A percentile compares a stretch with the other conserved stretches of the same genome.
Conservation (phyloP, 208 protist species). For the Crithidia brevicula region DNA sequence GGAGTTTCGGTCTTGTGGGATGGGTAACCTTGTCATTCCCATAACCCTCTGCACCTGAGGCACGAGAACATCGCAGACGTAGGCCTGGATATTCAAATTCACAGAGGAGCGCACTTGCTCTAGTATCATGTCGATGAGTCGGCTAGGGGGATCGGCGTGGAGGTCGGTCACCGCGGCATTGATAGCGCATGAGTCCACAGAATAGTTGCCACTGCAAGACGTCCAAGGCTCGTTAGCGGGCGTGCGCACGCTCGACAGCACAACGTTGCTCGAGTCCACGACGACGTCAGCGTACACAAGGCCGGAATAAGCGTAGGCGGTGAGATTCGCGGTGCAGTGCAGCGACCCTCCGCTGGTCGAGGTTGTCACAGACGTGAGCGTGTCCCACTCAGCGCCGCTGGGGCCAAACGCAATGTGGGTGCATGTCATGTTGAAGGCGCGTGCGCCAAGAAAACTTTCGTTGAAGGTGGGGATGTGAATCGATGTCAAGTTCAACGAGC, state of each 20-base stretch:
- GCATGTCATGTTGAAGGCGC: conserved; percentile 51
- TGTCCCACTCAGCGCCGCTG: not conserved
- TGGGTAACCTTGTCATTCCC: not conserved
- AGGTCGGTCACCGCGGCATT: conserved; percentile 7
- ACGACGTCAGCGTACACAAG: conserved; percentile 11
- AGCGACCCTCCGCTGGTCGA: conserved; percentile 21
- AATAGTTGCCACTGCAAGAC: conserved; percentile 4
- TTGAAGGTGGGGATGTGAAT: conserved; percentile 34
- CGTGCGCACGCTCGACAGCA: too few relatives aligned
- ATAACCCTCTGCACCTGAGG: conserved; percentile 12
- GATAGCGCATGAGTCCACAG: conserved; percentile 21
- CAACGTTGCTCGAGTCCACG: conserved; percentile 10
- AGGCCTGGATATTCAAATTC: not conserved
- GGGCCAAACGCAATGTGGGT: conserved; percentile 13
- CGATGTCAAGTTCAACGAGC: conserved; percentile 28
- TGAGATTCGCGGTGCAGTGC: conserved; percentile 26
- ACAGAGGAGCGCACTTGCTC: not conserved
- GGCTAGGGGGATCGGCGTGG: conserved; percentile 14
- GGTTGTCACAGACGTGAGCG: not conserved
- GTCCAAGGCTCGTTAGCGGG: too few relatives aligned
- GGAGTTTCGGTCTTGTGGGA: not conserved
- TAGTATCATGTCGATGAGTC: conserved; percentile 16
- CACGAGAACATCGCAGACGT: conserved; percentile 22
- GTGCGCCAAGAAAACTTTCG: conserved; percentile 22
- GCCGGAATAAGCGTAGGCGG: conserved; percentile 19